Evolutionary conservation across 2,329 filamentous ascomycete genomes (phyloP).

Genomic region (Sphaerulina musiva): DNA sequence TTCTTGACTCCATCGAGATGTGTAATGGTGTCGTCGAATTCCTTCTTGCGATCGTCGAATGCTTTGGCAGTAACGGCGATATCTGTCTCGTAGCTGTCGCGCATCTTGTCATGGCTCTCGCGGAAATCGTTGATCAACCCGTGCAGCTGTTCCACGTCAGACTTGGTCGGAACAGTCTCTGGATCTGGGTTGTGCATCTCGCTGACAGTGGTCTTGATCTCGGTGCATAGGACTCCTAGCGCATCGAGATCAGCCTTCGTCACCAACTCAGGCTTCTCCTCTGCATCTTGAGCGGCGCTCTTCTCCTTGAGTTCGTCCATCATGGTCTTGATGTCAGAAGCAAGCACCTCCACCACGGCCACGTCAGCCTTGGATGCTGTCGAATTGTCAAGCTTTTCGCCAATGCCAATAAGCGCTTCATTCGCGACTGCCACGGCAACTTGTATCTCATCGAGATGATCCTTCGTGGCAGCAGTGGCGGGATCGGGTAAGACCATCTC

Average conservation of each 20-base stretch:
- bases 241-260: constrained; percentile 76
- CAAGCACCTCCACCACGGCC: constrained; percentile 65
- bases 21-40: constrained; percentile 71
- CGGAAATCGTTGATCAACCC: constrained; percentile 47
- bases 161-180: constrained; percentile 64
- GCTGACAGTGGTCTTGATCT: constrained; percentile 73
- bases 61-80: constrained; percentile 69
- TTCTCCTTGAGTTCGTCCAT: constrained; percentile 60
- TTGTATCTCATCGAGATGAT: constrained; percentile 58
- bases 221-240: constrained; percentile 72
- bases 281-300: constrained; percentile 40
- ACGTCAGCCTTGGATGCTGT: constrained; percentile 74
- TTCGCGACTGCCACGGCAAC: constrained; percentile 67
- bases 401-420: constrained; percentile 61
- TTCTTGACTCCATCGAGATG: constrained; percentile 72
- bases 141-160: constrained; percentile 63
- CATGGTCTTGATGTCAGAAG: constrained; percentile 67
- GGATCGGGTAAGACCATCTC: constrained; percentile 62
- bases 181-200: constrained; percentile 66
- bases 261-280: constrained; percentile 51
- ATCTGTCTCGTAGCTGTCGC: constrained; percentile 65
- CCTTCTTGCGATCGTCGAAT: constrained; percentile 75
- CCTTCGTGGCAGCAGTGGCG: constrained; percentile 60
- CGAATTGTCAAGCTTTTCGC: constrained; percentile 59
- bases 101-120: constrained; percentile 60